phyloP scores from a whole-genome alignment of 352 stramenopile species.

The Chrysophaeum taylorii region DNA sequence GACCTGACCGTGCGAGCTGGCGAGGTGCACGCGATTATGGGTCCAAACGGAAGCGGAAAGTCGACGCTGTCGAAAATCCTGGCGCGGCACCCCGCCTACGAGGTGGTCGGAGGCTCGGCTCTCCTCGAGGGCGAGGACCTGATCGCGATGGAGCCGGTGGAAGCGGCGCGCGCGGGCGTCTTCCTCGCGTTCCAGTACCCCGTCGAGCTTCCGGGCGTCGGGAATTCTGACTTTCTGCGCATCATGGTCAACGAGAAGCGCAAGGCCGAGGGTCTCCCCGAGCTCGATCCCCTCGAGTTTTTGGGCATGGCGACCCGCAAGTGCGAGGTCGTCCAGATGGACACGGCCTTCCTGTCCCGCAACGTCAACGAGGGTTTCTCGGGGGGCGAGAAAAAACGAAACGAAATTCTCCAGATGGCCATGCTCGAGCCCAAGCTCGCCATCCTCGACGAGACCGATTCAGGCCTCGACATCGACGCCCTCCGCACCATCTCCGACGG shows the following conservation, averaged over 20 bases:
- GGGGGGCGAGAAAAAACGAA: slow-evolving; percentile 19
- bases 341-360: background rate
- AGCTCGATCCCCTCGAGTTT: slow-evolving; percentile 9
- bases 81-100: slow-evolving; percentile 6
- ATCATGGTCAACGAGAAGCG: slow-evolving; percentile 4
- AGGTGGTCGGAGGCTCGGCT: background rate
- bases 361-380: slow-evolving; percentile 21
- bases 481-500: slow-evolving; percentile 11
- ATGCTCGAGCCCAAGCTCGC: slow-evolving; percentile 16
- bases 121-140: slow-evolving; percentile 6
- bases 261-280: background rate
- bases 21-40: slow-evolving; percentile 21
- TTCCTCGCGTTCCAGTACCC: slow-evolving; percentile 21
- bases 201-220: slow-evolving; percentile 14
- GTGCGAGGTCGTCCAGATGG: slow-evolving; percentile 6
- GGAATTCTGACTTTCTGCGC: slow-evolving; percentile 12
- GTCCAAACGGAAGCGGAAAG: slow-evolving; percentile 15
- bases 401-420: slow-evolving; percentile 22
- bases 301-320: background rate
- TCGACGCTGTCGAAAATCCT: slow-evolving; percentile 8
- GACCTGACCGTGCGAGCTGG: background rate
- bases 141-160: slow-evolving; percentile 3
- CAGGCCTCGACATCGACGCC: slow-evolving; percentile 16
- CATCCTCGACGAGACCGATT: slow-evolving; percentile 18
- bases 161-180: background rate